phyloP scores from a whole-genome alignment of 768 basidiomycete species.

The Collybiopsis luxurians region DNA sequence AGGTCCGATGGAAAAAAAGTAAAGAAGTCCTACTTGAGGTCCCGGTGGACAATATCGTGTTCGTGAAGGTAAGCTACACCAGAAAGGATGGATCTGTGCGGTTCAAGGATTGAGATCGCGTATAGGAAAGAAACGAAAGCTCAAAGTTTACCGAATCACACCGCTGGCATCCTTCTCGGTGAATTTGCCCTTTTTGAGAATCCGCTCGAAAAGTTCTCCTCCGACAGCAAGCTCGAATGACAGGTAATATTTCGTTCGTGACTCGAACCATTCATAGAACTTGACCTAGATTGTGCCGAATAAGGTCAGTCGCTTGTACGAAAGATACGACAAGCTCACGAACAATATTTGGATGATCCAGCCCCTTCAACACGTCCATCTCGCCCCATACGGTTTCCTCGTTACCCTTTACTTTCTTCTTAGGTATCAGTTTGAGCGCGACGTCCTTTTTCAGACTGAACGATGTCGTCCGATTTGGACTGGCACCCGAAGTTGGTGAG shows the following conservation, averaged over 20 bases:
- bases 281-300: slow-evolving; percentile 61
- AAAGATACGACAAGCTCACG: background rate
- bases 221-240: slow-evolving; percentile 92
- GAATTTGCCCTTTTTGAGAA: slow-evolving; percentile 83
- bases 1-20: background rate
- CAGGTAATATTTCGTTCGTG: slow-evolving; percentile 91
- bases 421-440: slow-evolving; percentile 87
- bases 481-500: slow-evolving; percentile 17
- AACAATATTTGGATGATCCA: slow-evolving; percentile 92
- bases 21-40: slow-evolving; percentile 68
- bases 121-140: background rate
- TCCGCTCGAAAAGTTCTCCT: slow-evolving; percentile 92
- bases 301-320: too few relatives aligned
- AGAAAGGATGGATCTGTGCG: slow-evolving; percentile 72
- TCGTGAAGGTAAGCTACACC: slow-evolving; percentile 90
- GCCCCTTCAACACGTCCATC: slow-evolving; percentile 87
- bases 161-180: slow-evolving; percentile 88
- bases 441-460: slow-evolving; percentile 61
- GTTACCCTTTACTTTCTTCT: slow-evolving; percentile 94
- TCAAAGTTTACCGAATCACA: slow-evolving; percentile 58
- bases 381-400: slow-evolving; percentile 88
- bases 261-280: slow-evolving; percentile 97
- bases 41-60: slow-evolving; percentile 93
- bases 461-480: slow-evolving; percentile 17
- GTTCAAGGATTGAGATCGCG: background rate